Evolutionary conservation across 1,284 basidiomycete species (phyloP).

Genomic region (Puccinia coronata): DNA sequence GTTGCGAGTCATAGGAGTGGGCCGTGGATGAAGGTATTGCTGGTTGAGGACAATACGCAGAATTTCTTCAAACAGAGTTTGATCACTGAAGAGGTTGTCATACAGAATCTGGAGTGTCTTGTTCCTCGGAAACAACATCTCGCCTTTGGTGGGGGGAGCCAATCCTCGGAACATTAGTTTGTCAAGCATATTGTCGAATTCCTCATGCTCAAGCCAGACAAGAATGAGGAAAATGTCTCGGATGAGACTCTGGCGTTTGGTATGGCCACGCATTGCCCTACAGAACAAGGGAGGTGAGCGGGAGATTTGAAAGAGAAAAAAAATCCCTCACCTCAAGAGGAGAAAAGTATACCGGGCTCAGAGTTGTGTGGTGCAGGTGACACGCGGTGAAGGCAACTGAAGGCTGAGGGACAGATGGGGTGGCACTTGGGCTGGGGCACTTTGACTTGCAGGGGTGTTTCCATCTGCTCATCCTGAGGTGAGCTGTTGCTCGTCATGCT

Average conservation of each 20-base stretch:
- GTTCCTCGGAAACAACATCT: not conserved
- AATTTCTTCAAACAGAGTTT: not conserved
- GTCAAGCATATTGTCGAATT: not conserved
- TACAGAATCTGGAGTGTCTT: not conserved
- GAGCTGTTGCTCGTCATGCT: too few species aligned
- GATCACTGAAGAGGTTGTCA: not conserved
- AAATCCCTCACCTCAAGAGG: not conserved
- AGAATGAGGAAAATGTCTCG: not conserved
- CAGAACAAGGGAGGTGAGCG: not conserved
- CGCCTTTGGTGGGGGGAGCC: not conserved
- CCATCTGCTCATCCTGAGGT: too few species aligned
- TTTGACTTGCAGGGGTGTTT: too few species aligned
- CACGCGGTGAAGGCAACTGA: too few species aligned
- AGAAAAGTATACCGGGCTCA: too few species aligned
- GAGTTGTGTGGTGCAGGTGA: too few species aligned
- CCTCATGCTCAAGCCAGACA: not conserved
- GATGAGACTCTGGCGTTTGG: not conserved
- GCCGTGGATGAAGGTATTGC: not conserved
- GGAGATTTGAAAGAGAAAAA: not conserved
- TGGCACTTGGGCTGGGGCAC: too few species aligned
- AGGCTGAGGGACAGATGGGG: too few species aligned
- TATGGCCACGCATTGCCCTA: not conserved
- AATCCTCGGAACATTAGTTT: not conserved
- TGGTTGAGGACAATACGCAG: not conserved
- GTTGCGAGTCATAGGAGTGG: not conserved